These are phyloP conservation scores for Aspergillus pseudonomiae DNA, from an alignment of 2,329 filamentous ascomycete genomes.

Conservation along the genomic window DNA sequence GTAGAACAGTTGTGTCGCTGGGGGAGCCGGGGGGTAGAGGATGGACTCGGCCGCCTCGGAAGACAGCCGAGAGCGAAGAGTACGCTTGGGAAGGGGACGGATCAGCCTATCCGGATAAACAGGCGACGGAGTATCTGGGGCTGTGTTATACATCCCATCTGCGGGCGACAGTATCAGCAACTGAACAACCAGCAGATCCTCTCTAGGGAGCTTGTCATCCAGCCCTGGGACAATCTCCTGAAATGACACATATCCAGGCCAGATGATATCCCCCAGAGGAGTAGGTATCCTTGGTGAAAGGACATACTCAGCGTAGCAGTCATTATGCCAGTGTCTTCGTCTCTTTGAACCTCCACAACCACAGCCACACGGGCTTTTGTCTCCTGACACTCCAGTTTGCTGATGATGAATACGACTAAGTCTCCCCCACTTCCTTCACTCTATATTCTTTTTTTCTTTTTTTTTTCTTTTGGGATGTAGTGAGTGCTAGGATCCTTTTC, in stretches of 20 bases:
- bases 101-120: slow-evolving; percentile 90
- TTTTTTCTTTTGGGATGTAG: background rate
- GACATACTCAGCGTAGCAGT: slow-evolving; percentile 50
- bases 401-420: background rate
- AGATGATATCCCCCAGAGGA: slow-evolving; percentile 22
- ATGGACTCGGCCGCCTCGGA: slow-evolving; percentile 82
- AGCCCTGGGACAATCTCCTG: slow-evolving; percentile 14
- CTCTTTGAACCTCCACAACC: slow-evolving; percentile 32
- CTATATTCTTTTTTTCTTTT: slow-evolving; percentile 17
- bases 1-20: slow-evolving; percentile 74
- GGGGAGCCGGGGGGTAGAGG: slow-evolving; percentile 74
- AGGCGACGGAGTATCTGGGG: slow-evolving; percentile 73
- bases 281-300: slow-evolving; percentile 22
- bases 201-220: slow-evolving; percentile 15
- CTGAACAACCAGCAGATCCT: slow-evolving; percentile 33
- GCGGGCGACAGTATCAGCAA: slow-evolving; percentile 43
- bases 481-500: background rate
- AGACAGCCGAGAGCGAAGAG: slow-evolving; percentile 83
- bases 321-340: slow-evolving; percentile 39
- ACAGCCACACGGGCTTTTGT: slow-evolving; percentile 27
- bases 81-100: slow-evolving; percentile 85
- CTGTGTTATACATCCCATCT: slow-evolving; percentile 54
- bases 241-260: slow-evolving; percentile 17
- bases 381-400: slow-evolving; percentile 7
- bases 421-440: slow-evolving; percentile 16